Evolutionary conservation across 2,329 filamentous ascomycete genomes (phyloP), one percentile per base, ranked within the genome.

Genomic region (Sporothrix phasma): DNA sequence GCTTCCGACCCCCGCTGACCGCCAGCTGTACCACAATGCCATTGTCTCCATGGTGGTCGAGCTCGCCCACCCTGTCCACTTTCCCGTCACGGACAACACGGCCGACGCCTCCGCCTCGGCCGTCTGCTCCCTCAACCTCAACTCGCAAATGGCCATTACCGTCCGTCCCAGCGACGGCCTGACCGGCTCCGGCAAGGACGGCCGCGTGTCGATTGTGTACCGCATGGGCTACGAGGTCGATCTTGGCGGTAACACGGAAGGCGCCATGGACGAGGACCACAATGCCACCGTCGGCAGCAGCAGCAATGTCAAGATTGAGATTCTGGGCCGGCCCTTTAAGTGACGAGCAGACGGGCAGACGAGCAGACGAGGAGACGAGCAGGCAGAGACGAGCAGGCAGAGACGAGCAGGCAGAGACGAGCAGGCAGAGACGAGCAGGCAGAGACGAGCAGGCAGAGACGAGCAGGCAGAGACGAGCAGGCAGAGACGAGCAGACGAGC

Each of bases 11-110:
- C 22, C 17, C 13, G 5, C 31, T 39, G 24, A 29, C 10, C 11
- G 61, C 4, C 49, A 68, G 67, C 66, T 65, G 62, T 68, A 67
- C 56, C 45, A 68, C 62, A 62, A 69, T 49, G 41, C 65, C 61
- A 63, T 69, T 13, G 31, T 68, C 11, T 56, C 65, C 24, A 56
- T 68, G 49, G 37, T 63, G 4, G 47, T 65, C 39, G 51, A 58
- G 37, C 43, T 58, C 19, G 61, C 56, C 26, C 22, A 65, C 22
- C 61, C 46, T 34, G 17, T 24, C 17, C 43, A 59, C 24, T 67
- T 65, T 24, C 45, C 61, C 11, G 56, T 59, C 7, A 45, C 56
- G 3, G 37, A 45, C 15, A 26, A 10, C 3, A 59, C 56, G 10
- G 37, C 56, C 15, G 56, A 59, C 24, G 22, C 63, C 3, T 39